Percentiles rank a stretch among this genome's conserved stretches.
phyloP scores from a whole-genome alignment of 2,329 filamentous ascomycete species.

The Acarospora socialis region DNA sequence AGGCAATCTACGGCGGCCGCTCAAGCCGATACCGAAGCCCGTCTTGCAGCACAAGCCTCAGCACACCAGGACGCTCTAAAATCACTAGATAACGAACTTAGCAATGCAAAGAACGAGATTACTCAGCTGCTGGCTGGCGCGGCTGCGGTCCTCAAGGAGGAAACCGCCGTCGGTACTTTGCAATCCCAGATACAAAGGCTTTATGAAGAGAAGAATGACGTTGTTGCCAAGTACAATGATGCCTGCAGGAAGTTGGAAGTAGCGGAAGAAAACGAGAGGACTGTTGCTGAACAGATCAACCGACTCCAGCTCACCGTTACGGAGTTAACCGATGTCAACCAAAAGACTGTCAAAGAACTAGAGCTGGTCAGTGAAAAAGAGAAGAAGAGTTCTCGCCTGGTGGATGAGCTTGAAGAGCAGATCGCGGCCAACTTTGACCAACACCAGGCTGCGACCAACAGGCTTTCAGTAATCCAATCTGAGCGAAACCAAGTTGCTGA shows the following conservation, averaged over 20 bases:
- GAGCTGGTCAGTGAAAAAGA: conserved; percentile 49
- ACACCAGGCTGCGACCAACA: conserved; percentile 70
- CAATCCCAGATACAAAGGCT: no score
- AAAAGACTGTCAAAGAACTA: conserved; percentile 43
- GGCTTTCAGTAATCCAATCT: conserved; percentile 65
- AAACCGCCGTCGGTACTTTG: no score
- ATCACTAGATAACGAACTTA: conserved; percentile 46
- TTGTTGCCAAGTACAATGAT: no score
- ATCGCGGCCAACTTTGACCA: conserved; percentile 91
- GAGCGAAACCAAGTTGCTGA: conserved; percentile 64
- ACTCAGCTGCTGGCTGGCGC: no score
- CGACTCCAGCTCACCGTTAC: conserved; percentile 26
- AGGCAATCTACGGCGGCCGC: conserved; percentile 24
- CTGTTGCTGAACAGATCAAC: conserved; percentile 23
- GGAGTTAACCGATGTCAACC: conserved; percentile 33
- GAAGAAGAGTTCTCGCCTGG: conserved; percentile 79
- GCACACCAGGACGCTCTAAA: conserved; percentile 46
- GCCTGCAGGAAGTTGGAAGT: no score
- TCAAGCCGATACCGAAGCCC: conserved; percentile 23
- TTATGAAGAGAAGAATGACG: no score
- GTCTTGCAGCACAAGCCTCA: conserved; percentile 37
- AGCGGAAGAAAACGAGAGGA: no score
- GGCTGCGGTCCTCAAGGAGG: no score
- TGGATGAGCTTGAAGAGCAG: conserved; percentile 94
- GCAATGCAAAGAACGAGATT: conserved; percentile 51